A percentile compares a stretch with the other conserved stretches of the same genome.
phyloP scores from a whole-genome alignment of 2,329 filamentous ascomycete genomes.

The Amauroascus niger region DNA sequence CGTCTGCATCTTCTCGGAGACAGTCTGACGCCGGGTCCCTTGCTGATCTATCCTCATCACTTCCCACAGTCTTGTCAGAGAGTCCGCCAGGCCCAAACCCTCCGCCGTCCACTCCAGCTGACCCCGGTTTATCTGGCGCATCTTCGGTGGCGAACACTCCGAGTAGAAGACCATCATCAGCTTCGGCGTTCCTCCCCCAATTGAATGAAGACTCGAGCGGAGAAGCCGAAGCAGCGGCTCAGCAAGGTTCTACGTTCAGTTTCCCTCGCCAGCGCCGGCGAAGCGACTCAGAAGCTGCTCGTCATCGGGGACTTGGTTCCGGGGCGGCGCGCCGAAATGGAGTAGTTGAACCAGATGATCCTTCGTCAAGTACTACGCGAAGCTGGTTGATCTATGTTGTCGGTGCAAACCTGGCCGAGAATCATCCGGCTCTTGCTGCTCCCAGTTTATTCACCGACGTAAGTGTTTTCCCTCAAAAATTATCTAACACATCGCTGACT shows the following conservation, averaged over 20 bases:
- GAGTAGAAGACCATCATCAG: constrained; percentile 39
- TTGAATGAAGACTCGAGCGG: constrained; percentile 32
- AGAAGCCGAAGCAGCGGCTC: constrained; percentile 35
- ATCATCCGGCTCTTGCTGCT: constrained; percentile 59
- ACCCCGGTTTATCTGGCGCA: constrained; percentile 46
- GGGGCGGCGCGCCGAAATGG: constrained; percentile 55
- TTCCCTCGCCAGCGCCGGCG: constrained; percentile 45
- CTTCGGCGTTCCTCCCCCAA: constrained; percentile 37
- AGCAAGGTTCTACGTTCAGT: constrained; percentile 32
- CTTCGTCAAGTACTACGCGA: constrained; percentile 43
- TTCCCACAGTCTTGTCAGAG: constrained; percentile 43
- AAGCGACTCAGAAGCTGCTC: constrained; percentile 50
- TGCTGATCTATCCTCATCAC: constrained; percentile 26
- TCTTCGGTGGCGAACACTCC: constrained; percentile 46
- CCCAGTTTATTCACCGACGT: constrained; percentile 62
- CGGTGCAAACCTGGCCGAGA: constrained; percentile 59
- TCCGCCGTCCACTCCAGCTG: constrained; percentile 55
- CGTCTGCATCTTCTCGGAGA: constrained; percentile 25
- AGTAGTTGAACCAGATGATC: constrained; percentile 51
- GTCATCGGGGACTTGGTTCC: constrained; percentile 49
- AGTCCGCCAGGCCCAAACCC: constrained; percentile 50
- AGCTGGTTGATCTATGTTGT: constrained; percentile 67
- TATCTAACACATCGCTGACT: constrained; percentile 12
- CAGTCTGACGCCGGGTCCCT: constrained; percentile 27
- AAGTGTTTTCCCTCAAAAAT: constrained; percentile 21